Evolutionary conservation across 164 flowering plant species (phyloP).

Genomic region (Vitis rotundifolia): DNA sequence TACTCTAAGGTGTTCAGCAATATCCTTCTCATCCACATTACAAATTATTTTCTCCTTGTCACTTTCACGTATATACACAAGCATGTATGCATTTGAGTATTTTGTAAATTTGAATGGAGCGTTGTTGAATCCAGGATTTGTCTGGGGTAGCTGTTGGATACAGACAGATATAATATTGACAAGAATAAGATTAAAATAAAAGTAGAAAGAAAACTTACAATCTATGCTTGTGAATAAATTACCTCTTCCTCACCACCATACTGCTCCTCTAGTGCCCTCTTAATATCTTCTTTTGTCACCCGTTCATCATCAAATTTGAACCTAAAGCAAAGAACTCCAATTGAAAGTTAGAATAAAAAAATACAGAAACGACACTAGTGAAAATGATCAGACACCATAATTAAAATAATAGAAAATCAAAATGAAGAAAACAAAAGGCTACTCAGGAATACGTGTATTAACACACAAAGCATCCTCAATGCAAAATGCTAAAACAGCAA

Average conservation of each 20-base stretch:
- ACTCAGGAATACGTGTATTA: too few species aligned
- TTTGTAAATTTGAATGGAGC: constrained; percentile 58
- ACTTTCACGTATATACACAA: constrained; percentile 57
- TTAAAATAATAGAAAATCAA: too few species aligned
- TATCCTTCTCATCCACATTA: constrained; percentile 59
- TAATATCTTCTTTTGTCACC: constrained; percentile 41
- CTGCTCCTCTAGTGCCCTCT: constrained; percentile 43
- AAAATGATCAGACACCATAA: too few species aligned
- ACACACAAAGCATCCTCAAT: too few species aligned
- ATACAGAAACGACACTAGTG: too few species aligned
- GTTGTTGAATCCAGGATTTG: constrained; percentile 59
- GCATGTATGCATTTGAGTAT: constrained; percentile 65
- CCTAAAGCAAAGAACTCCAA: constrained; percentile 15
- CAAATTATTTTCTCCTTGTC: constrained; percentile 63
- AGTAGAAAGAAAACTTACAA: constrained; percentile 4
- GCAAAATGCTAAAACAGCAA: too few species aligned
- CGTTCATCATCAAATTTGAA: constrained; percentile 47
- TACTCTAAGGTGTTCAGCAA: constrained; percentile 60
- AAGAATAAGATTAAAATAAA: not conserved
- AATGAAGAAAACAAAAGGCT: too few species aligned
- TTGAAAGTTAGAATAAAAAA: too few species aligned
- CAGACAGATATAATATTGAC: not conserved
- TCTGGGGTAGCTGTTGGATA: constrained; percentile 41
- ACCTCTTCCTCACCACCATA: constrained; percentile 51
- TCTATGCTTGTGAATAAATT: not conserved